Conservation (phyloP, 2,329 filamentous ascomycete species). For the Microcera coccophila region DNA sequence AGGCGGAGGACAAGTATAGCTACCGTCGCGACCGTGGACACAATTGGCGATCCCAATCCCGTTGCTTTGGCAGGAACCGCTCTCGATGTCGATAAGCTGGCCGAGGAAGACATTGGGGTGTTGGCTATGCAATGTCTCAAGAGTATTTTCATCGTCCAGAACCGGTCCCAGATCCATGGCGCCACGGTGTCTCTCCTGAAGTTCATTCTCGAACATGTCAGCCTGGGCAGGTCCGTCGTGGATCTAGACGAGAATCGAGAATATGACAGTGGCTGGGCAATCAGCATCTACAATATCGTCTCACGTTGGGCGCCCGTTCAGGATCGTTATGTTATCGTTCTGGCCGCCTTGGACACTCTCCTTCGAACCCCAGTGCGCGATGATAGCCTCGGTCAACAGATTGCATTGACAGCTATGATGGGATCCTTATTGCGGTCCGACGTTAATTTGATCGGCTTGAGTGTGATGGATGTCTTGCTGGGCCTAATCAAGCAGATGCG, state of each 20-base stretch:
- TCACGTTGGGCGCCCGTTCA: slow-evolving; percentile 90
- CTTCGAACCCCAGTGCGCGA: slow-evolving; percentile 65
- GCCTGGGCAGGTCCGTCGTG: slow-evolving; percentile 52
- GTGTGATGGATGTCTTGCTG: slow-evolving; percentile 90
- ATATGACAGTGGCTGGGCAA: slow-evolving; percentile 67
- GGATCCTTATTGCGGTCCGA: slow-evolving; percentile 80
- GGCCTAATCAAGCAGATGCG: slow-evolving; percentile 82
- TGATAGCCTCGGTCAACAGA: slow-evolving; percentile 67
- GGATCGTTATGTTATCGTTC: slow-evolving; percentile 84
- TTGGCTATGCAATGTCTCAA: slow-evolving; percentile 83
- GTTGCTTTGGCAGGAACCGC: slow-evolving; percentile 76
- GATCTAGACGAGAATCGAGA: slow-evolving; percentile 40
- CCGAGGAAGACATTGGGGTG: slow-evolving; percentile 82
- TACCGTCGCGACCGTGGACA: slow-evolving; percentile 65
- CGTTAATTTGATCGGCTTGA: slow-evolving; percentile 90
- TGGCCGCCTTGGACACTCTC: slow-evolving; percentile 75
- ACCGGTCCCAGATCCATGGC: slow-evolving; percentile 72
- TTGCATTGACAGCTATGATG: slow-evolving; percentile 73
- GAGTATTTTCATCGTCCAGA: slow-evolving; percentile 78
- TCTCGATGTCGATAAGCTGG: slow-evolving; percentile 81
- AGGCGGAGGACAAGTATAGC: slow-evolving; percentile 73
- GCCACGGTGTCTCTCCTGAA: slow-evolving; percentile 70
- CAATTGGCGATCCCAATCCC: slow-evolving; percentile 59
- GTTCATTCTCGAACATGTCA: slow-evolving; percentile 64
- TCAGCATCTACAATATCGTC: slow-evolving; percentile 73